Evolutionary conservation across 371 early-diverging fungal genomes (phyloP), one percentile per base, ranked within the genome.

Genomic region (Phascolomyces articulosus): DNA sequence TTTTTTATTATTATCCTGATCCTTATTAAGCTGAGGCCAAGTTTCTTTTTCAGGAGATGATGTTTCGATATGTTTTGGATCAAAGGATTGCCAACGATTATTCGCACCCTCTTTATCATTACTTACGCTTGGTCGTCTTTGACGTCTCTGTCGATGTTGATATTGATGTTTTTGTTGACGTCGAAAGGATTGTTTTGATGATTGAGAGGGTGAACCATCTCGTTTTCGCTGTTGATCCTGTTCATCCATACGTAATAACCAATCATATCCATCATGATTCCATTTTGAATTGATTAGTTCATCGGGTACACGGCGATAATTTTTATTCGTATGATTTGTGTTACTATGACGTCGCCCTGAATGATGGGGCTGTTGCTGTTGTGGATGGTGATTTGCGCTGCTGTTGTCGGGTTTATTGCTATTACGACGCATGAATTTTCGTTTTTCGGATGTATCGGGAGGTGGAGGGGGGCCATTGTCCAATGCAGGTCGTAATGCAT

Each of bases 221-320:
- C 16, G 44, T 44, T 40, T 49, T 28, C 20, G 20, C 27, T 66
- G 67, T 23, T 64, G 71, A 10, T 79, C 78, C 10, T 60, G 55
- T 31, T 79, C 72, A 24, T 82, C 82, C 31, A 77, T 41, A 20
- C 66, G 60, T 60, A 75, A 27, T 18, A 82, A 28, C 58, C 75
- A 75, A 15, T 79, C 75, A 55, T 67, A 82, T 1, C 82, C 82
- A 47, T 72, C 73, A 53, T 82, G 82, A 29, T 67, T 66, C 82
- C 82, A 82, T 55, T 66, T 67, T 44, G 65, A 65, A n/a, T 68
- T 66, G 51, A 67, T 63, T 11, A 68, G 18, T 58, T 66, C 67
- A 7, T 73, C 73, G 20, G 62, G 40, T 16, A 60, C 40, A 0
- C 56, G 63, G 10, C 63, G 55, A 26, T 40, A 26, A 13, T 55